Base-by-base conservation (phyloP, 2,329 filamentous ascomycete species). In the Coleophoma crateriformis region DNA sequence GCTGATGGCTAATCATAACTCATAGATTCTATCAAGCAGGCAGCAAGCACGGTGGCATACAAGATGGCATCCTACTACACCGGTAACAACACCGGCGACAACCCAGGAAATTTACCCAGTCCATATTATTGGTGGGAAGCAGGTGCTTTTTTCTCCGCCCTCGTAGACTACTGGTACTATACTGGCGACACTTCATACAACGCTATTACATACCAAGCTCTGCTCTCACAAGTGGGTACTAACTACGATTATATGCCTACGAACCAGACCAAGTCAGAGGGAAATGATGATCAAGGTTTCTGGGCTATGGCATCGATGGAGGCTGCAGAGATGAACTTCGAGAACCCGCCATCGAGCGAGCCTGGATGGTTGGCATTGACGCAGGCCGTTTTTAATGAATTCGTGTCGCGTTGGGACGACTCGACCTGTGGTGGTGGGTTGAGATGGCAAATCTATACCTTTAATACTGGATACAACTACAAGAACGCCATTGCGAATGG, bases 381-480 rank as follows among this genome's bases (percentile, higher is more conserved):
- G 0, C 81, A 88, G 64, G 84, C 81, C 40, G 84, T 88, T 4
- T 91, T 84, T 68, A 78, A 85, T 55, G 72, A 78, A 51, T 81
- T 86, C 85, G 70, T 70, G 75, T 81, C 55, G 69, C 77, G 57
- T 78, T 87, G 88, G 71, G 84, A 90, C 61, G 74, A 75, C 6
- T 64, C 73, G 0, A 74, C 73, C 2, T 91, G 88, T 59, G 72
- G 74, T 19, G 87, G 87, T 55, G 88, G 87, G 10, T 62, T 91
- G 58, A 75, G 86, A 59, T 90, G 87, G 86, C 88, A 94, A 70
- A 86, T 92, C 52, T 88, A 83, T 50, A 72, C 79, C 1, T 84
- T 85, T 56, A 90, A 91, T 62, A 76, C 73, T 32, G 88, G 88
- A 20, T 94, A 88, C 65, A 77, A 84, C 61, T 90, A 91, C 73